Evolutionary conservation across 2,329 filamentous ascomycete genomes (phyloP), one percentile per base, ranked within the genome.

Genomic region (Ascochyta pisi): DNA sequence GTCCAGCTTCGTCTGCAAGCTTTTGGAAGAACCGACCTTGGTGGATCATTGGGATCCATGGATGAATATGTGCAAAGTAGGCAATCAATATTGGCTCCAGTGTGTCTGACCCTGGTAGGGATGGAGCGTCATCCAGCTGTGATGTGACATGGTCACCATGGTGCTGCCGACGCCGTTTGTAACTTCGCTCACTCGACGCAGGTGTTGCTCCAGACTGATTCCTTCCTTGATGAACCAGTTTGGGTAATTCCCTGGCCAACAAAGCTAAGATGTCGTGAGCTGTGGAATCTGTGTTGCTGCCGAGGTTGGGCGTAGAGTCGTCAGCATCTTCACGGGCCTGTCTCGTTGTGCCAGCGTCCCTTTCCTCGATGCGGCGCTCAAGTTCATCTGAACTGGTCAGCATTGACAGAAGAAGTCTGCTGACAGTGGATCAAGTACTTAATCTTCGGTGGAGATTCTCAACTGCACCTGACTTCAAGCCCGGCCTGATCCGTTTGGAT

Each of bases 31-130:
- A 64, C 26, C 59, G 42, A 1, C 43, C 47, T 34, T 64, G 54
- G 27, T 64, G 62, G 10, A 64, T 60, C 59, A 64, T 64, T 2
- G 62, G 62, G 7, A 64, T 62, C 57, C 59, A 62, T 1, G 62
- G 62, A 42, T 64, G 62, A 23, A 64, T 31, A 19, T 60, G 49
- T 15, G 35, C 41, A 22, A 64, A 64, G 34, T 64, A 64, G 1
- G 59, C 57, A 5, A 40, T 33, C 12, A 64, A 7, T 13, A 54
- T 53, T 13, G 51, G 37, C 22, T 58, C 49, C 19, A 63, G 33
- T 8, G 43, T 33, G 6, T 54, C 50, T 3, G 40, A 0, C 19
- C 24, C 22, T 13, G 54, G 53, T 24, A 55, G 27, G 13, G 23
- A 6, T 7, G 52, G 35, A 3, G 41, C 22, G 6, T 52, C 50